Conservation (phyloP, 768 basidiomycete species). For the Phaeotremella fagi region DNA sequence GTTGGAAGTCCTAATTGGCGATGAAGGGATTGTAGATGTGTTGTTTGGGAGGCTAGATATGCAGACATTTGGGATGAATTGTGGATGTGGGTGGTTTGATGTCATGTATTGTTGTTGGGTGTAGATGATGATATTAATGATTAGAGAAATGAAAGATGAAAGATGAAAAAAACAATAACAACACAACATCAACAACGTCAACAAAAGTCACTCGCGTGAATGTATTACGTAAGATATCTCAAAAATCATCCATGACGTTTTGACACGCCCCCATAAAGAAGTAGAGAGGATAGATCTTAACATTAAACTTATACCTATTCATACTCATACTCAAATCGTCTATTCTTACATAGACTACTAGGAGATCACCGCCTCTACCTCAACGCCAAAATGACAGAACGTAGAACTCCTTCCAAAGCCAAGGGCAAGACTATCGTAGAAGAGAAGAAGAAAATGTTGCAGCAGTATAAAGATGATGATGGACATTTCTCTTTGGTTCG, state of each 20-base stretch:
- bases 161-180: not conserved
- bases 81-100: not conserved
- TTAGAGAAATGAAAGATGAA: not conserved
- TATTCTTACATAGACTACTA: no score
- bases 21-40: constrained; percentile 74
- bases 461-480: constrained; percentile 64
- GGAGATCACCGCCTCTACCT: no score
- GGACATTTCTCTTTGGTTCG: constrained; percentile 98
- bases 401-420: no score
- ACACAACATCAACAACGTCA: not conserved
- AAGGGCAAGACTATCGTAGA: constrained; percentile 37
- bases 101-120: not conserved
- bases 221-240: no score
- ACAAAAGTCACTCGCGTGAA: not conserved
- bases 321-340: no score
- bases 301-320: no score
- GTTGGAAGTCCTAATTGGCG: constrained; percentile 75
- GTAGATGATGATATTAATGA: not conserved
- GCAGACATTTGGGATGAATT: constrained; percentile 26
- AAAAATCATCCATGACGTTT: no score
- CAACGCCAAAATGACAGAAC: no score
- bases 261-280: no score
- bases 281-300: no score
- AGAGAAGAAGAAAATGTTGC: constrained; percentile 46
- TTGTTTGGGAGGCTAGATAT: constrained; percentile 62